Evolutionary conservation across 306 rosid genomes (phyloP).

Genomic region (Sicyos edulis): DNA sequence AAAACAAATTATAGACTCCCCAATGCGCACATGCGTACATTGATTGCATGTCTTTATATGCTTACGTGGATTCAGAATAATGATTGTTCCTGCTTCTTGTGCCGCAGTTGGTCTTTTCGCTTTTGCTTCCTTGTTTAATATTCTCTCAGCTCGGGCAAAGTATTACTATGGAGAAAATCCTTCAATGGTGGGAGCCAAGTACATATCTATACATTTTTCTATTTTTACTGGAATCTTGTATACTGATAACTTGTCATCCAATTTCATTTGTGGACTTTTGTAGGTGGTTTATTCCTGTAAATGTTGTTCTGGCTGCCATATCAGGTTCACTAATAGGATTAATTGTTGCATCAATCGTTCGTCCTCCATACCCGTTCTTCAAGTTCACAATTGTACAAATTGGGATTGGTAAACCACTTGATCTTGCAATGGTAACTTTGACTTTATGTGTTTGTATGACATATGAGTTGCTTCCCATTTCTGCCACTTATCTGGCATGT

Average conservation of each 20-base stretch:
- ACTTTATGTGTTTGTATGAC: not conserved
- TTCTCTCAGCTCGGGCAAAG: slow-evolving; percentile 91
- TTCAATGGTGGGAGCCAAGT: slow-evolving; percentile 53
- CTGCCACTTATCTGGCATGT: not conserved
- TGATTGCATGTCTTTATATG: not conserved
- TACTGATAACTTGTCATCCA: not conserved
- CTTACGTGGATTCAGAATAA: not conserved
- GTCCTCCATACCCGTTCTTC: slow-evolving; percentile 91
- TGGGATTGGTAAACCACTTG: slow-evolving; percentile 65
- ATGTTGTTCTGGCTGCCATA: slow-evolving; percentile 61
- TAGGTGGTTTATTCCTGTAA: slow-evolving; percentile 97
- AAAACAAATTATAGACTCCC: not conserved
- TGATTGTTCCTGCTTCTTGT: slow-evolving; percentile 17
- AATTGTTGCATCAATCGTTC: slow-evolving; percentile 59
- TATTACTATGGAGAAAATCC: slow-evolving; percentile 64
- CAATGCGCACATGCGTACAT: too few relatives aligned
- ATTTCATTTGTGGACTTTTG: slow-evolving; percentile 18
- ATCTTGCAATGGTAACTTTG: not conserved
- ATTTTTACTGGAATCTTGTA: not conserved
- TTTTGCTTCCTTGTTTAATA: slow-evolving; percentile 86
- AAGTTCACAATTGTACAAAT: slow-evolving; percentile 69
- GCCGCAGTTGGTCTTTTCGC: slow-evolving; percentile 79
- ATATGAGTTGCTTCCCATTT: slow-evolving; percentile 3
- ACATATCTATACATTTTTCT: slow-evolving; percentile 1
- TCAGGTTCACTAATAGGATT: slow-evolving; percentile 80